phyloP scores from a whole-genome alignment of 2,329 filamentous ascomycete species.

The Colletotrichum viniferum region DNA sequence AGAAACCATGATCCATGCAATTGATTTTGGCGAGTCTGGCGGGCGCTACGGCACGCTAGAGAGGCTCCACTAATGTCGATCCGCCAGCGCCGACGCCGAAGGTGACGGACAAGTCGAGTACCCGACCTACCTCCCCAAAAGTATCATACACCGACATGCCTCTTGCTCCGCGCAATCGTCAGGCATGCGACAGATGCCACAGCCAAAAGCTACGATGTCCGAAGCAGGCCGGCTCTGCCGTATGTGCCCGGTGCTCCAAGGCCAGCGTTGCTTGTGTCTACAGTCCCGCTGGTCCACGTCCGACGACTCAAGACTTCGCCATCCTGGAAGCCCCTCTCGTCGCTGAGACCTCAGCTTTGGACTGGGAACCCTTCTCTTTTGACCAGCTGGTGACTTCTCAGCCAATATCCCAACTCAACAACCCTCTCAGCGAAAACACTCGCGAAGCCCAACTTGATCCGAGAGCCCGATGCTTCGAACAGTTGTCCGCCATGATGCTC shows the following conservation, averaged over 20 bases:
- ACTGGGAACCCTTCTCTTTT: conserved; percentile 6
- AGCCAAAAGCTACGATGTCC: conserved; percentile 52
- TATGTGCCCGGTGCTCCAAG: conserved; percentile 46
- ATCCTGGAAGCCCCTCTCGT: background rate
- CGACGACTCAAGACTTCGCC: conserved; percentile 27
- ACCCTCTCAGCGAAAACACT: background rate
- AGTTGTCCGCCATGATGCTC: background rate
- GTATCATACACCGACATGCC: conserved; percentile 24
- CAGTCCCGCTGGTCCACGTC: conserved; percentile 36
- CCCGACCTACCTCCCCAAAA: background rate
- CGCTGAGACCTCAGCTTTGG: background rate
- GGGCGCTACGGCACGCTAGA: background rate
- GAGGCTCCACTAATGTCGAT: background rate
- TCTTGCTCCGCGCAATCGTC: conserved; percentile 22
- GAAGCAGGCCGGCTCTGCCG: conserved; percentile 36
- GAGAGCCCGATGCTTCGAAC: background rate
- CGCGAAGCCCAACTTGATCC: background rate
- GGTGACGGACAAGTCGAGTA: background rate
- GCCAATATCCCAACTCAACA: background rate
- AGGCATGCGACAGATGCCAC: conserved; percentile 50
- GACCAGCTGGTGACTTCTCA: background rate
- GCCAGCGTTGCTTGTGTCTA: conserved; percentile 45
- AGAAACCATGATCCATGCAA: background rate
- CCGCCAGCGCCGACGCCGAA: background rate
- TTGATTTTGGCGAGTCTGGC: background rate